Percentiles rank a stretch among this genome's conserved stretches.
phyloP scores from a whole-genome alignment of 768 basidiomycete genomes.

The Asterophora lycoperdoides region DNA sequence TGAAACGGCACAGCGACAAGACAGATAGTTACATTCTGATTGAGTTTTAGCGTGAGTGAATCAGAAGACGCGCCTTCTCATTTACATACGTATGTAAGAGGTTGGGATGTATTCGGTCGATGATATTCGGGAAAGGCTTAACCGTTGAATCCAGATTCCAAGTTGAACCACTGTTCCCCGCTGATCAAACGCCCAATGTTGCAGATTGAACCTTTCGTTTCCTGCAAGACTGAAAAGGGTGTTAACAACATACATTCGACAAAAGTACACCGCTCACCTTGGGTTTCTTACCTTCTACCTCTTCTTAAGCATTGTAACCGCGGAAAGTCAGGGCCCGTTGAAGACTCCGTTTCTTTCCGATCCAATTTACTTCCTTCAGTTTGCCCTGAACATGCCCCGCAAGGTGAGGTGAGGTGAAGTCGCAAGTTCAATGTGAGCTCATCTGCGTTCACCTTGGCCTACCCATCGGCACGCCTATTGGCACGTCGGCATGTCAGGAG shows the following conservation, averaged over 20 bases:
- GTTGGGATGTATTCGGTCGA: constrained; percentile 27
- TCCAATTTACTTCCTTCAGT: too few relatives aligned
- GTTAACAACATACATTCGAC: neutral
- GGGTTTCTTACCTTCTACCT: neutral
- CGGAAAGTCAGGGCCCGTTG: too few relatives aligned
- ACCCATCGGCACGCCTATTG: too few relatives aligned
- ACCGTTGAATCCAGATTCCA: constrained; percentile 12
- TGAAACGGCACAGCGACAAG: neutral
- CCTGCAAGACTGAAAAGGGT: neutral
- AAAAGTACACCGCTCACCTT: constrained; percentile 4
- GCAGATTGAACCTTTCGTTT: constrained; percentile 17
- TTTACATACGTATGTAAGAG: too few relatives aligned
- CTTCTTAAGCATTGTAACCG: too few relatives aligned
- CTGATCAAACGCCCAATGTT: constrained; percentile 13
- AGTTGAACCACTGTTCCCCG: constrained; percentile 13
- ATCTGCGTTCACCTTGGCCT: too few relatives aligned
- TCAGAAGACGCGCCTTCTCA: constrained; percentile 22
- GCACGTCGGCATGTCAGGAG: too few relatives aligned
- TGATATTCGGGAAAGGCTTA: constrained; percentile 26
- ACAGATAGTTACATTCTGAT: constrained; percentile 19
- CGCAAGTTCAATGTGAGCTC: too few relatives aligned
- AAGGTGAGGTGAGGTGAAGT: too few relatives aligned
- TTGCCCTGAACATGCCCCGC: too few relatives aligned
- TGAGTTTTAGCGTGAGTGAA: too few relatives aligned
- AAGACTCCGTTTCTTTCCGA: too few relatives aligned